Evolutionary conservation across 2,329 filamentous ascomycete species (phyloP).

Genomic region (Ophiobolus disseminans): DNA sequence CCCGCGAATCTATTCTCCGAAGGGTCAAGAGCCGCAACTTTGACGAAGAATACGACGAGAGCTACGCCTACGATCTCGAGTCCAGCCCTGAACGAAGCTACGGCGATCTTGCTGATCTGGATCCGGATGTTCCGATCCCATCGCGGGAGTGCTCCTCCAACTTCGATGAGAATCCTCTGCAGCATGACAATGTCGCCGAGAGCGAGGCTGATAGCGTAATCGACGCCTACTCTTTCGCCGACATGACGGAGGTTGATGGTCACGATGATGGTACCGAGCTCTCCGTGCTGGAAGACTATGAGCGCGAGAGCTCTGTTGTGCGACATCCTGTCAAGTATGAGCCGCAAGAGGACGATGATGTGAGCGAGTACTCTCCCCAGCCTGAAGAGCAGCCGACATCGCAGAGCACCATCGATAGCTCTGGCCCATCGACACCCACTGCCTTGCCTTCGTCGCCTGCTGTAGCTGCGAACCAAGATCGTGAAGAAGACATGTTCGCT

Average conservation of each 20-base stretch:
- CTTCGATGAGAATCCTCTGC: conserved; percentile 65
- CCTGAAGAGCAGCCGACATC: conserved; percentile 45
- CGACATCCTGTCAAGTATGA: conserved; percentile 56
- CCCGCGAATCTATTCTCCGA: conserved; percentile 89
- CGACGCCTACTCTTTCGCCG: conserved; percentile 68
- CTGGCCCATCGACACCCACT: conserved; percentile 57
- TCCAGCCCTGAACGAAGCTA: conserved; percentile 65
- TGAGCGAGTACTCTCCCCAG: conserved; percentile 62
- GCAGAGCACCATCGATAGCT: conserved; percentile 48
- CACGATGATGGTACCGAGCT: conserved; percentile 56
- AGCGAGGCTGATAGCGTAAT: conserved; percentile 55
- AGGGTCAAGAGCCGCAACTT: conserved; percentile 74
- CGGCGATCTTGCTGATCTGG: conserved; percentile 64
- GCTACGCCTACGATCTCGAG: conserved; percentile 48
- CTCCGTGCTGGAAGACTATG: conserved; percentile 52
- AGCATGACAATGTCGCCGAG: conserved; percentile 68
- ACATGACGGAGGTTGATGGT: conserved; percentile 66
- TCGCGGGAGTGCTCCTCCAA: conserved; percentile 76
- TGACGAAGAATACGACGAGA: conserved; percentile 58
- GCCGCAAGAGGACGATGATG: conserved; percentile 60
- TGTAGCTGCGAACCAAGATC: conserved; percentile 36
- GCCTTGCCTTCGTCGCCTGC: conserved; percentile 37
- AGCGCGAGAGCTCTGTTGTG: conserved; percentile 61
- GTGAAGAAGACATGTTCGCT: conserved; percentile 55
- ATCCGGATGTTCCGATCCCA: conserved; percentile 89